phyloP scores from a whole-genome alignment of 495 filamentous ascomycete genomes.

The Tuber magnatum region DNA sequence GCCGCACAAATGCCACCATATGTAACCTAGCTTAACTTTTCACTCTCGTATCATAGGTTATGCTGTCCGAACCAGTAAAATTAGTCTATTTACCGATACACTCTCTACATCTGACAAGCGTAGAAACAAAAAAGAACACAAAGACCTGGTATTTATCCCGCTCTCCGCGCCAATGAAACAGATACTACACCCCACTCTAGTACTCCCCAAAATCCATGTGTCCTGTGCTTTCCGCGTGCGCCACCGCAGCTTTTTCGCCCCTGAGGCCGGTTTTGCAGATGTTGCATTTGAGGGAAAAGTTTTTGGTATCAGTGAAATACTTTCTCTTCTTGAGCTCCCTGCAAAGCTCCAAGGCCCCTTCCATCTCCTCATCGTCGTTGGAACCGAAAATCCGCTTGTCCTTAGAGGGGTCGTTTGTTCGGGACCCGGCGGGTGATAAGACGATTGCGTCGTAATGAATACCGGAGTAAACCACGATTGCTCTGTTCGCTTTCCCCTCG shows the following conservation, averaged over 20 bases:
- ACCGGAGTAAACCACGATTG: slow-evolving; percentile 83
- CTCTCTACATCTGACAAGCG: neutral
- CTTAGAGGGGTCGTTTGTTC: slow-evolving; percentile 57
- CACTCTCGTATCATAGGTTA: neutral
- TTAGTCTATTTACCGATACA: neutral
- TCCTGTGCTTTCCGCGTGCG: slow-evolving; percentile 60
- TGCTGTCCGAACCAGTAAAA: neutral
- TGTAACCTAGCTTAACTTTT: neutral
- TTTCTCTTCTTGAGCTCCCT: slow-evolving; percentile 59
- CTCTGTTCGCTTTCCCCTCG: slow-evolving; percentile 60
- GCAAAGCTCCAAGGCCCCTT: slow-evolving; percentile 64
- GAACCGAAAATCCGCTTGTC: slow-evolving; percentile 74
- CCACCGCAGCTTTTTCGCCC: slow-evolving; percentile 62
- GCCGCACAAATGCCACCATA: neutral
- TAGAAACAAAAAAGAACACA: neutral
- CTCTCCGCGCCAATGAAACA: neutral
- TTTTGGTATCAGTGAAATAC: slow-evolving; percentile 86
- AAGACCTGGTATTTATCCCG: neutral
- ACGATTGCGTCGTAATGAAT: slow-evolving; percentile 95
- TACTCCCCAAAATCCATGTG: slow-evolving; percentile 68
- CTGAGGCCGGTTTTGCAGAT: slow-evolving; percentile 62
- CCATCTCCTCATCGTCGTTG: slow-evolving; percentile 60
- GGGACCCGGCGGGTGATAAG: slow-evolving; percentile 58
- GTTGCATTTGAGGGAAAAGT: slow-evolving; percentile 76
- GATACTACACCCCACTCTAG: slow-evolving; percentile 8